Base-by-base conservation (phyloP, 768 basidiomycete genomes). In the Gautieria morchelliformis region DNA sequence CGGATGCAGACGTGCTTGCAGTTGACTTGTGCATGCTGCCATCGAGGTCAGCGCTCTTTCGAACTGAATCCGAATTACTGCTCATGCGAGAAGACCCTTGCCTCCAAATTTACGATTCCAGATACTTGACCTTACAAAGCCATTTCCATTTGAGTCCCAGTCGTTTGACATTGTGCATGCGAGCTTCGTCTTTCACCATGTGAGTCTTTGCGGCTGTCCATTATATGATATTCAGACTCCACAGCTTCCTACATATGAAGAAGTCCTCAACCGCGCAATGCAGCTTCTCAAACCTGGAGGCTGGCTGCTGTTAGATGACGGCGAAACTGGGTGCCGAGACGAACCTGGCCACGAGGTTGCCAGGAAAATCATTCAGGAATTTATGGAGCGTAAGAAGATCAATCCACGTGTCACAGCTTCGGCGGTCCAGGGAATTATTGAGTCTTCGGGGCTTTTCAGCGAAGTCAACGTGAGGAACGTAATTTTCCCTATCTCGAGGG, bases 161-260 rank as follows among this genome's bases (percentile, higher is more conserved):
- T 35, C 44, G 27, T 68, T 68, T 55, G 67, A 68, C 57, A 48
- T 65, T 30, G 54, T 68, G 14, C 67, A 68, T 42, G 52, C 59
- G 33, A 61, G 67, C 11, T 60, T 68, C 41, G 62, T 65, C 9
- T 59, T 66, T 8, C 55, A 63, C 22, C 67, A 68, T 52, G 67
- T 64, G 47, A 24, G 65, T 39, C 10, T 55, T 5, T 42, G 4
- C 42, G 4, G 15, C 12, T 35, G 17, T 30, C 32, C 55, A 15
- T 22, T 33, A 50, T 15, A 12, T 44, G 17, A n/a, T 50, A 49
- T 12, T 33, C 14, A 49, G n/a, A 49, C 20, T 14, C 40, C 7
- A 22, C 45, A 66, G 64, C 60, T 65, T 11, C 63, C 66, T 12
- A 33, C 58, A 40, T 60, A 50, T 1, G 56, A 57, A 19, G 58